Evolutionary conservation across 768 basidiomycete genomes (phyloP), one percentile per base, ranked within the genome.

Genomic region (Mycena filopes): DNA sequence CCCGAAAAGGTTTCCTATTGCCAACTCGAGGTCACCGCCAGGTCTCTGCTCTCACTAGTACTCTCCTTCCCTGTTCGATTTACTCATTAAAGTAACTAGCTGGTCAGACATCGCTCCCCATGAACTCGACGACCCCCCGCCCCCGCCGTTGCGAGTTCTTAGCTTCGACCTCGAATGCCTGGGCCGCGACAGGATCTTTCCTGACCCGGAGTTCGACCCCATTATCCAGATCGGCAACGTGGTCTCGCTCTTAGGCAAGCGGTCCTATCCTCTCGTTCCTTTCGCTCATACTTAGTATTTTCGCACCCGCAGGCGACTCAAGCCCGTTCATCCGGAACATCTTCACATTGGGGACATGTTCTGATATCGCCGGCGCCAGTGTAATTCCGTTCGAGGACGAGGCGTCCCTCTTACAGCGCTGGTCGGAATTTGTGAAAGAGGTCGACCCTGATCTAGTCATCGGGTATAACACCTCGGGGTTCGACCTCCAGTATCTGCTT

Each of bases 161-260:
- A 65, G 63, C 50, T 65, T 65, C 29, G 63, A 65, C 26, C 31
- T 65, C n/a, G 63, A 65, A 48, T 55, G 53, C 21, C 46, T 57
- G 28, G 40, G 26, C 20, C 33, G 55, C 40, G 36, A 51, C 13
- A 48, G 42, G 15, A 10, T 45, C 10, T 59, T 55, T 47, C 61
- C 65, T 13, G 10, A 62, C 43, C 46, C 67, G 26, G 45, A 43
- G 21, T 41, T 28, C 4, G 67, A 71, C 23, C 21, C 62, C 1
- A 69, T 71, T 15, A 59, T 70, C 29, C 72, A 71, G 33, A 73
- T 73, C 33, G 54, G 66, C 4, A 66, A 65, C 56, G 64, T 73
- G 51, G 47, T 71, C n/a, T 63, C 59, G n/a, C 41, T 41, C 26
- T 29, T 53, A 26, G 66, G 68, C 66, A 43, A 33, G 38, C 26